Conservation (phyloP, 2,329 filamentous ascomycete genomes). For the Alternaria dauci region DNA sequence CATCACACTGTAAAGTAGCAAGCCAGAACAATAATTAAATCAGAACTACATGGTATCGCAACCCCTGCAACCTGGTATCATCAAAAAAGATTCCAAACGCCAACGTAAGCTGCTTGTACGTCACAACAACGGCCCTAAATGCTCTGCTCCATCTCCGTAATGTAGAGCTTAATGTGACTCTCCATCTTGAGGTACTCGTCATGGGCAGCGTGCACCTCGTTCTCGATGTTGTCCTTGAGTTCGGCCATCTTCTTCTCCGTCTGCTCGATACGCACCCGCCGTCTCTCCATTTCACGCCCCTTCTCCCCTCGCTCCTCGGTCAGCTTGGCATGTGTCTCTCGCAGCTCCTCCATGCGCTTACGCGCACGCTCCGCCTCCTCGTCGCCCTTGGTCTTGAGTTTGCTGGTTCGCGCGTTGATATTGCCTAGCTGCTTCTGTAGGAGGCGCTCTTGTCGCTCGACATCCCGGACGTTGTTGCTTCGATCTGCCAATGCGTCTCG, state of each 20-base stretch:
- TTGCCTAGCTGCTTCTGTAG: conserved; percentile 84
- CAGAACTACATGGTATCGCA: conserved; percentile 15
- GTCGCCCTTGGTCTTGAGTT: conserved; percentile 79
- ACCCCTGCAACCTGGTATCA: conserved; percentile 12
- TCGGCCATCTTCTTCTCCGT: conserved; percentile 99
- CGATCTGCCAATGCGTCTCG: conserved; percentile 87
- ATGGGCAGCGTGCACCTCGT: conserved; percentile 86
- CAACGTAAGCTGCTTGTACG: conserved; percentile 12
- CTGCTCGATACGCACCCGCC: conserved; percentile 93
- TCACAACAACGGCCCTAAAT: conserved; percentile 27
- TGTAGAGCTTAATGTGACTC: conserved; percentile 95
- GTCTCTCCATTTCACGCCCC: conserved; percentile 88
- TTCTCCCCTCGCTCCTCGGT: conserved; percentile 87
- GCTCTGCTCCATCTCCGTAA: conserved; percentile 97
- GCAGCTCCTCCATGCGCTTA: conserved; percentile 88
- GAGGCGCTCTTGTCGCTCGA: conserved; percentile 86
- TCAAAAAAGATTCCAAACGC: conserved; percentile 15
- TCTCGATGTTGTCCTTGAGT: conserved; percentile 96
- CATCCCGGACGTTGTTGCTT: conserved; percentile 87
- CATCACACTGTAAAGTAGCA: background rate
- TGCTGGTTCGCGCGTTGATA: conserved; percentile 86
- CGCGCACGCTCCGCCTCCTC: conserved; percentile 83
- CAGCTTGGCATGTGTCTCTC: conserved; percentile 78
- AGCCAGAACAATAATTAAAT: conserved; percentile 1
- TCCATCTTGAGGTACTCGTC: conserved; percentile 98